These are phyloP conservation scores for Penicillium sp. DNA, from an alignment of 2,329 filamentous ascomycete species.

Conservation along the genomic window DNA sequence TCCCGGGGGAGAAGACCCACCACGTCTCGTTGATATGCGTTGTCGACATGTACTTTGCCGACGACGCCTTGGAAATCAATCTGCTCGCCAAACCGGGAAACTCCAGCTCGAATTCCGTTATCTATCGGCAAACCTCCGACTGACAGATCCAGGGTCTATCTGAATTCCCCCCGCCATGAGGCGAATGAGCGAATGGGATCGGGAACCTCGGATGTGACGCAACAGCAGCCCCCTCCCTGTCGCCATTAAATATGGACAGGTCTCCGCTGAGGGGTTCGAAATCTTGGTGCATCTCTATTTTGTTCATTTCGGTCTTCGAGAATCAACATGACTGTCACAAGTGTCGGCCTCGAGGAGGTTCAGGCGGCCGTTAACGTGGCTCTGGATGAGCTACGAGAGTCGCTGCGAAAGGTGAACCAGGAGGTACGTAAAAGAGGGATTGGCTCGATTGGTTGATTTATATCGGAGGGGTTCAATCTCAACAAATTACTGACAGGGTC, in stretches of 20 bases:
- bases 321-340: slow-evolving; percentile 23
- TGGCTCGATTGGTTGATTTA: too few relatives aligned
- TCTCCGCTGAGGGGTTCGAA: not conserved
- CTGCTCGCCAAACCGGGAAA: slow-evolving; percentile 15
- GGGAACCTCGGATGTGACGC: slow-evolving; percentile 13
- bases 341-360: slow-evolving; percentile 24
- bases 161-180: not conserved
- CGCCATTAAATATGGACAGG: not conserved
- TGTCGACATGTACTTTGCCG: slow-evolving; percentile 13
- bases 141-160: not conserved
- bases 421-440: slow-evolving; percentile 8
- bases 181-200: not conserved
- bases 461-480: too few relatives aligned
- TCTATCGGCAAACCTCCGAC: slow-evolving; percentile 12
- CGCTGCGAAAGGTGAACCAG: slow-evolving; percentile 33
- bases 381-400: slow-evolving; percentile 22
- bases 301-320: not conserved
- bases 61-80: not conserved
- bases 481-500: not conserved
- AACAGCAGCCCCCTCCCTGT: not conserved
- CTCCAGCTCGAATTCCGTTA: slow-evolving; percentile 1
- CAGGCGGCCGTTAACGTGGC: slow-evolving; percentile 28
- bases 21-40: not conserved
- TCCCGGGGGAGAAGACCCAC: slow-evolving; percentile 25
- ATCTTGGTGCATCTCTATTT: not conserved